Base-by-base conservation (phyloP, 176 grass and related monocot species). In the Bromus sterilis region DNA sequence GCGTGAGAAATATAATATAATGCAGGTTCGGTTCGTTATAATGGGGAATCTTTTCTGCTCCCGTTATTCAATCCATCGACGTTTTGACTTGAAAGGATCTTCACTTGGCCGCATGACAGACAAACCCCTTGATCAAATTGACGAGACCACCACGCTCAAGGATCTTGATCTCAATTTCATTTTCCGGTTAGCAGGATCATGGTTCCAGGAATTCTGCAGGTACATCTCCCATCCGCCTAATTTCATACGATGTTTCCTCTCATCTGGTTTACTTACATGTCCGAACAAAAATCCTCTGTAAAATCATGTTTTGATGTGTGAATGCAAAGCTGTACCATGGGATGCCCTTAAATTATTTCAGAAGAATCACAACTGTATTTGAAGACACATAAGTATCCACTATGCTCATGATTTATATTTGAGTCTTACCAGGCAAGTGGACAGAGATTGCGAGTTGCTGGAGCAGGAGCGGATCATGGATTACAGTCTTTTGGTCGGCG, bases 391-490 rank as follows among this genome's bases (percentile, higher is more conserved):
- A 36, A 78, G 13, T 4, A 18, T 36, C 62, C 31, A 65, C 30
- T 65, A 10, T 66, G 9, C 16, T 66, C 9, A n/a, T 66, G 33
- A 35, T 65, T 64, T 34, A 65, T 65, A 2, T 65, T 35, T n/a
- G n/a, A n/a, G n/a, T 65, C 31, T 66, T 82, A 58, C 13, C 56
- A 97, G 94, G 58, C 94, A 97, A 91, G 91, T 97, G 31, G 94
- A 93, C 55, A 85, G 73, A 88, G 91, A 97, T 81, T 93, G 91
- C 41, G 91, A 93, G 56, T 72, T 97, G 66, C 80, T 97, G 56
- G 94, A 97, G 82, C 91, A 97, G 56, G 94, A 97, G 55, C 91
- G 93, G 78, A 97, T 97, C 28, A 97, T 93, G 93, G 93, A 97
- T 83, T 97, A 97, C 46, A 97, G 94, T 88, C 89, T 97, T 55